phyloP scores from a whole-genome alignment of 177 flowering plant genomes.

The Vitis hybrid region DNA sequence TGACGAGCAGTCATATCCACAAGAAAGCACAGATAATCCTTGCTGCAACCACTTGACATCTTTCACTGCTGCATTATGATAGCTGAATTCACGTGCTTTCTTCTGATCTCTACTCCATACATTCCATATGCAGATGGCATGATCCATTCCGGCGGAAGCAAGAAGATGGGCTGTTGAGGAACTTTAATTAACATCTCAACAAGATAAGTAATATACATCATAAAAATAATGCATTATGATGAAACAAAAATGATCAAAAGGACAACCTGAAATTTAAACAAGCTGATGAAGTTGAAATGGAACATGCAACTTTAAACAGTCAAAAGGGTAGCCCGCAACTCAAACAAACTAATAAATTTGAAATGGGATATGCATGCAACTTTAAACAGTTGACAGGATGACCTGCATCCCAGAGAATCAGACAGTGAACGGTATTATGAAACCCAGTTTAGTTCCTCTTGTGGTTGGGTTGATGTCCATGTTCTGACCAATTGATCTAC shows the following conservation, averaged over 20 bases:
- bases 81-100: constrained; percentile 49
- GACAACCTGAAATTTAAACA: no score
- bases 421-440: not conserved
- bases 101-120: constrained; percentile 72
- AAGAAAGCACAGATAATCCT: constrained; percentile 78
- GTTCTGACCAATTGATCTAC: not conserved
- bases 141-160: constrained; percentile 97
- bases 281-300: no score
- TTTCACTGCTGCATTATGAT: constrained; percentile 78
- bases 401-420: not conserved
- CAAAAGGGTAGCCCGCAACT: not conserved
- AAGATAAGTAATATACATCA: constrained; percentile 8
- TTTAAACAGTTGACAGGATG: not conserved
- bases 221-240: not conserved
- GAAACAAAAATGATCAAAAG: no score
- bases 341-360: not conserved
- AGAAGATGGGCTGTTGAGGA: constrained; percentile 87
- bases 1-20: constrained; percentile 84
- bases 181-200: constrained; percentile 27
- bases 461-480: no score
- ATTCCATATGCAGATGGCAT: constrained; percentile 74
- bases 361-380: not conserved
- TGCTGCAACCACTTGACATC: constrained; percentile 78
- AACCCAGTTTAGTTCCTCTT: not conserved
- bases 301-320: not conserved